Evolutionary conservation across 202 grass and related monocot species (phyloP).

Genomic region (Digitaria exilis): DNA sequence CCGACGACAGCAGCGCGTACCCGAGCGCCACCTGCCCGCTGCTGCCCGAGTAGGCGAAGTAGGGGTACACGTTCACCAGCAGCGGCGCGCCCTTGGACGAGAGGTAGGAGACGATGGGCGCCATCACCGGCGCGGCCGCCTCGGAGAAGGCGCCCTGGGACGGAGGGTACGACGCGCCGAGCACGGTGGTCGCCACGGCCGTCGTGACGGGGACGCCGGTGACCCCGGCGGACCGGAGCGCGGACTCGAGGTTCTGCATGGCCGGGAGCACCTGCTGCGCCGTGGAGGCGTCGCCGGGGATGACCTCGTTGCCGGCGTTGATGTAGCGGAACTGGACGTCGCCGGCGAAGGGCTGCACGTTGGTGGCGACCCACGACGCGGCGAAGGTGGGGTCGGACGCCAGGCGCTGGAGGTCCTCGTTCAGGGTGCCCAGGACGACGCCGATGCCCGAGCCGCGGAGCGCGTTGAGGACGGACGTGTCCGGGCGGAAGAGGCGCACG

Average conservation of each 20-base stretch:
- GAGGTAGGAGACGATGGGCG: conserved; percentile 56
- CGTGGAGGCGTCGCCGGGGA: conserved; percentile 49
- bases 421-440: conserved; percentile 80
- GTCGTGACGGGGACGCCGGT: conserved; percentile 69
- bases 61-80: conserved; percentile 91
- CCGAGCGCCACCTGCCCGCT: conserved; percentile 52
- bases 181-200: conserved; percentile 65
- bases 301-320: conserved; percentile 90
- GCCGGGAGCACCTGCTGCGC: conserved; percentile 79
- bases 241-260: conserved; percentile 70
- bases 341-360: conserved; percentile 68
- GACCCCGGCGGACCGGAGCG: conserved; percentile 49
- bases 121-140: conserved; percentile 51
- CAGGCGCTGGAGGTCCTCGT: conserved; percentile 70
- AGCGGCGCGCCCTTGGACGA: conserved; percentile 55
- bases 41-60: conserved; percentile 67
- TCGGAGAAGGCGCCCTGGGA: conserved; percentile 83
- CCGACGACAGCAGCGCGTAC: conserved; percentile 92
- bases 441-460: conserved; percentile 59
- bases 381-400: conserved; percentile 57
- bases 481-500: conserved; percentile 80
- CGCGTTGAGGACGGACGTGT: conserved; percentile 57
- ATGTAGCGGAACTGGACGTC: conserved; percentile 80
- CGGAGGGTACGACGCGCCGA: conserved; percentile 80
- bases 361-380: conserved; percentile 67